Percentiles rank a stretch among this genome's conserved stretches.
Evolutionary conservation across 768 basidiomycete species (phyloP).

Genomic region (Lepiota venenata): DNA sequence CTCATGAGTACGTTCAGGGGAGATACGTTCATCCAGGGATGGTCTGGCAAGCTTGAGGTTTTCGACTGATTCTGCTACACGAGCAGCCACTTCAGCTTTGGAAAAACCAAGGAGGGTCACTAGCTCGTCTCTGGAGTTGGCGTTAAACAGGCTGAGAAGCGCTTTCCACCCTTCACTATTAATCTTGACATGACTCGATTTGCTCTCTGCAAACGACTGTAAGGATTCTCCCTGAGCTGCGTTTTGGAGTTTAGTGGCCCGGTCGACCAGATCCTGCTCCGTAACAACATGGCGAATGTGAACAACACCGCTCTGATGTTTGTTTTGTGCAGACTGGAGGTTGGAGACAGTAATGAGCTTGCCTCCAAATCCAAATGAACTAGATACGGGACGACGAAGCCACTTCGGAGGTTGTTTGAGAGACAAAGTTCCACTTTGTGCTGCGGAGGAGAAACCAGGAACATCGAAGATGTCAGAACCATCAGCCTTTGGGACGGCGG

Average conservation of each 20-base stretch:
- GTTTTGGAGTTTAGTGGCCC: conserved; percentile 62
- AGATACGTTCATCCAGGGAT: conserved; percentile 37
- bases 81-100: conserved; percentile 75
- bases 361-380: conserved; percentile 91
- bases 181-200: conserved; percentile 30
- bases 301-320: conserved; percentile 78
- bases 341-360: conserved; percentile 80
- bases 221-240: conserved; percentile 60
- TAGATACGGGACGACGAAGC: conserved; percentile 80
- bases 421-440: conserved; percentile 59
- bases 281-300: conserved; percentile 78
- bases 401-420: conserved; percentile 96
- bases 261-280: conserved; percentile 68
- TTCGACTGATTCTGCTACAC: conserved; percentile 80
- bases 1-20: conserved; percentile 51
- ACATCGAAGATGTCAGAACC: conserved; percentile 80
- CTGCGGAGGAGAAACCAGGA: conserved; percentile 47
- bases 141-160: conserved; percentile 81
- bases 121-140: conserved; percentile 86
- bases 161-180: conserved; percentile 77
- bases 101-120: conserved; percentile 91
- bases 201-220: conserved; percentile 66
- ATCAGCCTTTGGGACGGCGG: conserved; percentile 42
- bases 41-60: conserved; percentile 54
- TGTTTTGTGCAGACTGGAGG: conserved; percentile 68